Evolutionary conservation across 129 eudicot genomes (phyloP).

Genomic region (sunflower (Helianthus annuus)): DNA sequence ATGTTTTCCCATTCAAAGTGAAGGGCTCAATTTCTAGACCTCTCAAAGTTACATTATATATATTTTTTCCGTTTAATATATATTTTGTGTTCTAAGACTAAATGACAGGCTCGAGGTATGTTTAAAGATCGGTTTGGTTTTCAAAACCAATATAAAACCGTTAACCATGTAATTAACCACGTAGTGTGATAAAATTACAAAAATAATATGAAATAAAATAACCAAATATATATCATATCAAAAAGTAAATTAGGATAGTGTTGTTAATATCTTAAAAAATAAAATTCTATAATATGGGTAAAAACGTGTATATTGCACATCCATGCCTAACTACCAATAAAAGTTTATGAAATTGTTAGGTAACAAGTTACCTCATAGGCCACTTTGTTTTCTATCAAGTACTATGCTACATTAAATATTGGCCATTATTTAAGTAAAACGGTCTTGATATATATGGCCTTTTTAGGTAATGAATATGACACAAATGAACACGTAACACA

Average conservation of each 20-base stretch:
- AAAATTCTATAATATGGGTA: neutral
- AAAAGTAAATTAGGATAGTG: neutral
- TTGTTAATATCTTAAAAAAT: neutral
- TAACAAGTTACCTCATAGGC: slow-evolving; percentile 25
- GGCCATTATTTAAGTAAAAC: neutral
- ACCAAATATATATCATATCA: neutral
- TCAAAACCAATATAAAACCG: too few relatives aligned
- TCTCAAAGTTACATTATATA: too few relatives aligned
- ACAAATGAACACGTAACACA: neutral
- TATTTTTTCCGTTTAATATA: too few relatives aligned
- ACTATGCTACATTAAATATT: slow-evolving; percentile 4
- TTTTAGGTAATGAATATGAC: slow-evolving; percentile 3
- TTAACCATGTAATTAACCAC: too few relatives aligned
- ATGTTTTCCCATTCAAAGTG: too few relatives aligned
- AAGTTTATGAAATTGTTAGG: slow-evolving; percentile 20
- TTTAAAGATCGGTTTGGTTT: too few relatives aligned
- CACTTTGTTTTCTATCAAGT: slow-evolving; percentile 25
- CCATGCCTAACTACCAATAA: slow-evolving; percentile 26
- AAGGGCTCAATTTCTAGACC: too few relatives aligned
- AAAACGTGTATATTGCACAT: slow-evolving; percentile 33
- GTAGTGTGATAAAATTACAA: too few relatives aligned
- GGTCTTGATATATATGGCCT: neutral
- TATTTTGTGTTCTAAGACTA: too few relatives aligned
- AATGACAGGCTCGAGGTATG: too few relatives aligned
- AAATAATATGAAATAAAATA: too few relatives aligned